Conservation (phyloP, 202 grass and related monocot genomes). For the Cymbopogon flexuosus region DNA sequence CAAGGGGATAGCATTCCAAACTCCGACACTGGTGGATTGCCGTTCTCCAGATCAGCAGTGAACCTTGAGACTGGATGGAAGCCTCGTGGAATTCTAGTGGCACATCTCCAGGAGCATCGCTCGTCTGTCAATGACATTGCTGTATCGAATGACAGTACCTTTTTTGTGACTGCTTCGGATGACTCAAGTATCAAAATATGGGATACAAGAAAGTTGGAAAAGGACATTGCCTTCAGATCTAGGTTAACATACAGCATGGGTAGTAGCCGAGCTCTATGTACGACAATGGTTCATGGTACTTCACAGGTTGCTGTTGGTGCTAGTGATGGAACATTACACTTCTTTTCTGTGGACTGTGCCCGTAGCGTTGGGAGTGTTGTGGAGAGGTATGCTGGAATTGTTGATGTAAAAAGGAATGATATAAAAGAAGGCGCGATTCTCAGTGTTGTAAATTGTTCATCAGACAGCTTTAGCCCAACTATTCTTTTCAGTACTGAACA, state of each 20-base stretch:
- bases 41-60: conserved; percentile 50
- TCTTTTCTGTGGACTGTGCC: conserved; percentile 86
- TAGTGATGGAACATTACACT: conserved; percentile 73
- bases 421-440: conserved; percentile 80
- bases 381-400: conserved; percentile 83
- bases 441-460: conserved; percentile 69
- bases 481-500: conserved; percentile 84
- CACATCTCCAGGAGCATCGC: conserved; percentile 90
- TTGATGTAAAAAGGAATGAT: conserved; percentile 74
- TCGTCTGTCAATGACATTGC: conserved; percentile 83
- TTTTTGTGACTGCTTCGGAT: conserved; percentile 85
- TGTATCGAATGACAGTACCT: conserved; percentile 68
- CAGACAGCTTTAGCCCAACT: conserved; percentile 64
- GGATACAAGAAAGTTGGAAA: conserved; percentile 96
- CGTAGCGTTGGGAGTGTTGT: conserved; percentile 62
- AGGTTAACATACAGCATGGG: conserved; percentile 82
- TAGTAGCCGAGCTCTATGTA: conserved; percentile 70
- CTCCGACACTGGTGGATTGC: conserved; percentile 50
- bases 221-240: conserved; percentile 93
- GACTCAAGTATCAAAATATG: conserved; percentile 94
- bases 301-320: conserved; percentile 69
- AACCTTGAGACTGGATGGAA: conserved; percentile 66
- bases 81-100: conserved; percentile 88
- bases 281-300: conserved; percentile 72
- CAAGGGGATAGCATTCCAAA: conserved; percentile 56